These are phyloP conservation scores for Atkinsonella texensis DNA, from an alignment of 2,329 filamentous ascomycete species.

Conservation along the genomic window DNA sequence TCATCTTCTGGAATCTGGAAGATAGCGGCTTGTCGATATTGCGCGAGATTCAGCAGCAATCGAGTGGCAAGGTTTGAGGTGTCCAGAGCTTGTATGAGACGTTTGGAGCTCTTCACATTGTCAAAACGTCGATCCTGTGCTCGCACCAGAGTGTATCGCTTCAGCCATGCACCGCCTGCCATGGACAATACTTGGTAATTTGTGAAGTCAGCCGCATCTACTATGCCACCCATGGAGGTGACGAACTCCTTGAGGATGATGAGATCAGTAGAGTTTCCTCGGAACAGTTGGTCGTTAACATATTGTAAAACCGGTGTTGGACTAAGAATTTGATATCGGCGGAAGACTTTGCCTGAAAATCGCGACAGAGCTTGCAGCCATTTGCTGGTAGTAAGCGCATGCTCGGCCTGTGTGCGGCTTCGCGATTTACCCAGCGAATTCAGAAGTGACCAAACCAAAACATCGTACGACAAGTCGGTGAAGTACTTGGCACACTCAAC, in stretches of 20 bases:
- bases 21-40: constrained; percentile 79
- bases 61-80: constrained; percentile 69
- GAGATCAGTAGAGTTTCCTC: constrained; percentile 78
- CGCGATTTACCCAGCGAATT: constrained; percentile 54
- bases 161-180: constrained; percentile 71
- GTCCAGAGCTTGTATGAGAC: constrained; percentile 67
- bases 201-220: constrained; percentile 76
- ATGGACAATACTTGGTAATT: constrained; percentile 80
- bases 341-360: constrained; percentile 87
- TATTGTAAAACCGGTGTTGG: constrained; percentile 80
- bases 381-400: constrained; percentile 64
- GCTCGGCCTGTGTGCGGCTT: constrained; percentile 50
- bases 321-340: constrained; percentile 73
- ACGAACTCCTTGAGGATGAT: constrained; percentile 87
- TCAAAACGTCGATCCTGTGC: constrained; percentile 74
- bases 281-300: constrained; percentile 70
- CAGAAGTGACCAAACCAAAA: constrained; percentile 84
- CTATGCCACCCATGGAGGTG: constrained; percentile 85
- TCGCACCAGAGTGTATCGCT: constrained; percentile 67
- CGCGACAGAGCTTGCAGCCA: constrained; percentile 84
- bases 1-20: constrained; percentile 59
- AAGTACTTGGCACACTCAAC: constrained; percentile 94
- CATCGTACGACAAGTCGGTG: constrained; percentile 83
- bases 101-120: constrained; percentile 59
- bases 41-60: constrained; percentile 79